phyloP scores from a whole-genome alignment of 129 eudicot genomes.

The Artemisia annua region DNA sequence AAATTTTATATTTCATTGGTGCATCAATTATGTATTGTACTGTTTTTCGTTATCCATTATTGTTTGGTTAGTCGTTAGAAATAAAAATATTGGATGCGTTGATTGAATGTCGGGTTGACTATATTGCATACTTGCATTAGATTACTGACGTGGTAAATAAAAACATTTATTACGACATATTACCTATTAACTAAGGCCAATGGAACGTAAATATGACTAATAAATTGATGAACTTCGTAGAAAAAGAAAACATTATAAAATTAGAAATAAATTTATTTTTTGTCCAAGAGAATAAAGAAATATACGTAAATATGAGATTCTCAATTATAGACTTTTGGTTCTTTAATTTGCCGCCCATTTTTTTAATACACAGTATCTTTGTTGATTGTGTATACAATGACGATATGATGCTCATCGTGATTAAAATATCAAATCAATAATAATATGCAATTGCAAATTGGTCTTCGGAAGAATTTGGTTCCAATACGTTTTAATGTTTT shows the following conservation, averaged over 20 bases:
- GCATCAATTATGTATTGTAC: too few species aligned
- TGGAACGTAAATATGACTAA: too few species aligned
- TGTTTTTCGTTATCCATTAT: too few species aligned
- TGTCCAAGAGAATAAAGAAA: not conserved
- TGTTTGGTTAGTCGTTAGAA: too few species aligned
- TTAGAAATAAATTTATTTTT: not conserved
- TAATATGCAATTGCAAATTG: constrained; percentile 4
- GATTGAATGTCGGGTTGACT: too few species aligned
- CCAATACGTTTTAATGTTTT: constrained; percentile 13
- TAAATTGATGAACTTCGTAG: not conserved
- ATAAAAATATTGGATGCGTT: too few species aligned
- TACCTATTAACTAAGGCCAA: too few species aligned
- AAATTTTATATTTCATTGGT: too few species aligned
- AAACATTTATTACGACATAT: too few species aligned
- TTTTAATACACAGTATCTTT: constrained; percentile 8
- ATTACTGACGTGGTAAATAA: too few species aligned
- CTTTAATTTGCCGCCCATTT: constrained; percentile 18
- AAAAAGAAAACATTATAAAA: not conserved
- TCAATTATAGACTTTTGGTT: constrained; percentile 14
- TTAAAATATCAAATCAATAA: constrained; percentile 5
- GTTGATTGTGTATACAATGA: constrained; percentile 24
- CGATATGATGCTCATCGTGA: constrained; percentile 8
- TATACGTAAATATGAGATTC: constrained; percentile 12
- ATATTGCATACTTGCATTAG: too few species aligned
- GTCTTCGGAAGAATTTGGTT: constrained; percentile 6